Base-by-base conservation (phyloP, 768 basidiomycete genomes). In the Trametes meyenii region DNA sequence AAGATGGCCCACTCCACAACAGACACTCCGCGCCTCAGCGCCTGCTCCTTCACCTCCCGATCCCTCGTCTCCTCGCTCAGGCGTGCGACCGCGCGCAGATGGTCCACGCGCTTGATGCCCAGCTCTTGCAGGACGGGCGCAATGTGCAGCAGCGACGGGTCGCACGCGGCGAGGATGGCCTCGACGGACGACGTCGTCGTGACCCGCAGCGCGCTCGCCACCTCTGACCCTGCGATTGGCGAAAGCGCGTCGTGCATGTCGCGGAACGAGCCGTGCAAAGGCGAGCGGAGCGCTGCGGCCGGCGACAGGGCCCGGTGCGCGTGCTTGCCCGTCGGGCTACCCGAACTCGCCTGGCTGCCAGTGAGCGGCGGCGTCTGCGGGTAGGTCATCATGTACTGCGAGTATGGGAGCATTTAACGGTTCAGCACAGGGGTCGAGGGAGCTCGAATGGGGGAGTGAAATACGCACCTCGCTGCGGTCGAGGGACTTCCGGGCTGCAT, bases 1-100 rank as follows among this genome's bases (percentile, higher is more conserved):
- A 91, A 76, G 67, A 90, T 87, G 21, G 89, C 89, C 89, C 89
- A 91, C 67, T 91, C 89, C 74, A 91, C 77, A 8, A 89, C 79
- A 0, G 88, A 89, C 52, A 91, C 77, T 1, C 89, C 89, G 66
- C 82, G 76, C 69, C 75, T 83, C 73, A 91, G 68, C 55, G 88
- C 89, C 65, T 85, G 86, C 66, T 88, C 86, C 72, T 81, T 87
- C 49, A 91, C 78, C 70, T 90, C 87, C 59, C 83, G 75, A 71
- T 91, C 84, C 63, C 89, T 74, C 21, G 85, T 90, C 61, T 83
- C 85, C 56, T 87, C 86, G 39, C 81, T 82, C 62, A 91, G 71
- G 56, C 81, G 77, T 10, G 79, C 81, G 17, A 90, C 74, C 2
- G 89, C 89, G 12, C 81, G 77, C 39, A 91, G 72, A 71, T 90